Evolutionary conservation across 2,329 filamentous ascomycete genomes (phyloP).

Genomic region (Fusarium musae): DNA sequence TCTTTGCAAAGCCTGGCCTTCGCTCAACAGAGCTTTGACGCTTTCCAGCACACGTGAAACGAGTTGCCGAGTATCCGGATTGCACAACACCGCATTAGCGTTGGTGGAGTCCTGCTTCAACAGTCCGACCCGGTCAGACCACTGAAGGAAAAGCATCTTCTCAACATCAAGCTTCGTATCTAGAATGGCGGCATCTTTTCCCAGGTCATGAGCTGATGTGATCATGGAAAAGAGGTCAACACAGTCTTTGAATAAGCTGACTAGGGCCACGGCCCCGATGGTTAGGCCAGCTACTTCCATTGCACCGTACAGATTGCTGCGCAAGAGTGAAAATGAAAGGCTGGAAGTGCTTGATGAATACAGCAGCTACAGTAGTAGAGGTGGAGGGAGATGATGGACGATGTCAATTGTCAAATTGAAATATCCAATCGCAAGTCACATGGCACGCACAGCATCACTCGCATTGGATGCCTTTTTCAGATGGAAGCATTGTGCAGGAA

Average conservation of each 20-base stretch:
- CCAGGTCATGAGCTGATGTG: neutral
- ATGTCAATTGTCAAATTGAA: too few relatives aligned
- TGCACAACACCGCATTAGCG: too few relatives aligned
- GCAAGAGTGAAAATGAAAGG: too few relatives aligned
- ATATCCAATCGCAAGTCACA: too few relatives aligned
- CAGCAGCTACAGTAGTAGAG: too few relatives aligned
- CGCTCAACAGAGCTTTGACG: neutral
- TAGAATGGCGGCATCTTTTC: fast-evolving
- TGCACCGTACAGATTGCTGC: too few relatives aligned
- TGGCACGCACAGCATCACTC: too few relatives aligned
- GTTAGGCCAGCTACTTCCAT: neutral
- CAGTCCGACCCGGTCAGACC: neutral
- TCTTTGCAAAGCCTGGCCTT: neutral
- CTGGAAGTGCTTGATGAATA: too few relatives aligned
- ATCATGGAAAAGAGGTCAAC: neutral
- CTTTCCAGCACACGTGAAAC: neutral
- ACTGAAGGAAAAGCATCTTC: neutral
- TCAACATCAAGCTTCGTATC: neutral
- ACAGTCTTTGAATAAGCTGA: neutral
- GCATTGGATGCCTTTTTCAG: too few relatives aligned
- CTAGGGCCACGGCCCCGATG: neutral
- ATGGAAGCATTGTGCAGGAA: too few relatives aligned
- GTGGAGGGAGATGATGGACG: too few relatives aligned
- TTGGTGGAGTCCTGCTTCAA: neutral
- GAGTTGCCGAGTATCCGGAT: neutral